Base-by-base conservation (phyloP, 1,284 basidiomycete genomes). In the Rugosomyces carneus region DNA sequence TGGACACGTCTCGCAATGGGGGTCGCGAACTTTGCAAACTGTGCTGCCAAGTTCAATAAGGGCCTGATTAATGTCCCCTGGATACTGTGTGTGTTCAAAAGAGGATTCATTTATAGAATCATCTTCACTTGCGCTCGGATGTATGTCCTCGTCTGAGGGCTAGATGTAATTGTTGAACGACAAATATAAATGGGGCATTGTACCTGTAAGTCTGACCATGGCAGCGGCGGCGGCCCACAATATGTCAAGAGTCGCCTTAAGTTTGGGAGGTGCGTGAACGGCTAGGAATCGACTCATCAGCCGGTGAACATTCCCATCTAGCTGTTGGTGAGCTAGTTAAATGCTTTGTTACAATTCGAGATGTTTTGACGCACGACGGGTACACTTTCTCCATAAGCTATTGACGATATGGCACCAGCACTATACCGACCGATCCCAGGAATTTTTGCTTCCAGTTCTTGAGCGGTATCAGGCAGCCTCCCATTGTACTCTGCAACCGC, bases 341-440 rank as follows among this genome's bases (percentile, higher is more conserved):
- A 29, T 21, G 36, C 40, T n/a, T 23, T 23, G 39, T 21, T 27
- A 13, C 27, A 13, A 5, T 11, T 11, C 15, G n/a, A 7, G 31
- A 18, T 19, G 15, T 8, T 29, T 42, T 8, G 16, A 72, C 83
- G 60, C 62, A 92, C 90, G 40, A 93, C 89, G 11, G 93, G 88
- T 8, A 80, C 86, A 49, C 77, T 76, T 52, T 91, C 78, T 27
- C 86, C 88, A 57, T 93, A 94, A 1, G 91, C 91, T 61, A 96
- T 96, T 1, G 88, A 91, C 53, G 81, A 82, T 48, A 96, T 92
- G 6, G 93, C 93, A 16, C 92, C 90, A 20, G 84, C 82, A 42
- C 91, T 96, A 62, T 97, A 97, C 31, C 90, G 73, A 27, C 93
- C 93, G 29, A 97, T 86, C 1, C 94, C 93, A 23, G 92, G 89